Evolutionary conservation across 768 basidiomycete genomes (phyloP).

Genomic region (Xerocomellus dryophilus): DNA sequence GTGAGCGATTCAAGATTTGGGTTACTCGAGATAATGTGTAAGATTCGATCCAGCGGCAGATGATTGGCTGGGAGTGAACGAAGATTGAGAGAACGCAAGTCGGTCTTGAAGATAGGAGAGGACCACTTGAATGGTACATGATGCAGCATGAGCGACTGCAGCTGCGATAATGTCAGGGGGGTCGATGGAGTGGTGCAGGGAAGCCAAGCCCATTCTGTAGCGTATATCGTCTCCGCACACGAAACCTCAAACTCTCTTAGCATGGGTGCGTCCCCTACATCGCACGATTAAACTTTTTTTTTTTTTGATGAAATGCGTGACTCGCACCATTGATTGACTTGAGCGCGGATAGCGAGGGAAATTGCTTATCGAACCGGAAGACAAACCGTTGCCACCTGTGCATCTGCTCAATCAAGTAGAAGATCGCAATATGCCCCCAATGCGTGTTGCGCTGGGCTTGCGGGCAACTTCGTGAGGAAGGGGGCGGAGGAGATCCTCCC

Average conservation of each 20-base stretch:
- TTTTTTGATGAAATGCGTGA: not conserved
- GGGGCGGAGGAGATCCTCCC: slow-evolving; percentile 33
- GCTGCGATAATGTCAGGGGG: slow-evolving; percentile 40
- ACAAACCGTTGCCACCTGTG: slow-evolving; percentile 79
- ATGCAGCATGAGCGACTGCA: slow-evolving; percentile 61
- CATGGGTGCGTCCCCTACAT: slow-evolving; percentile 65
- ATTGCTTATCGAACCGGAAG: slow-evolving; percentile 75
- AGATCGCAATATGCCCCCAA: slow-evolving; percentile 81
- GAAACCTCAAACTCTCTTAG: slow-evolving; percentile 77
- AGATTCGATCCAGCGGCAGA: slow-evolving; percentile 63
- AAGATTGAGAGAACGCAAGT: slow-evolving; percentile 57
- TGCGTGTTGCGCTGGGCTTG: slow-evolving; percentile 51
- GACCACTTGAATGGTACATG: slow-evolving; percentile 77
- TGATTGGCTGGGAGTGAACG: slow-evolving; percentile 62
- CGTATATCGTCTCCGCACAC: slow-evolving; percentile 59
- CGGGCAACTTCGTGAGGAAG: slow-evolving; percentile 25
- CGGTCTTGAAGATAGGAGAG: slow-evolving; percentile 64
- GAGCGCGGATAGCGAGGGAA: slow-evolving; percentile 68
- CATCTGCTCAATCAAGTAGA: slow-evolving; percentile 77
- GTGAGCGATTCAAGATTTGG: slow-evolving; percentile 53
- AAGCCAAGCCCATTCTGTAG: slow-evolving; percentile 71
- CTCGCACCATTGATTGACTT: slow-evolving; percentile 66
- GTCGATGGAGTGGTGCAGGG: slow-evolving; percentile 46
- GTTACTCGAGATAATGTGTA: slow-evolving; percentile 62
- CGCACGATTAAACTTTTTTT: slow-evolving; percentile 1